phyloP scores from a whole-genome alignment of 768 basidiomycete species.

The Mycena galericulata region DNA sequence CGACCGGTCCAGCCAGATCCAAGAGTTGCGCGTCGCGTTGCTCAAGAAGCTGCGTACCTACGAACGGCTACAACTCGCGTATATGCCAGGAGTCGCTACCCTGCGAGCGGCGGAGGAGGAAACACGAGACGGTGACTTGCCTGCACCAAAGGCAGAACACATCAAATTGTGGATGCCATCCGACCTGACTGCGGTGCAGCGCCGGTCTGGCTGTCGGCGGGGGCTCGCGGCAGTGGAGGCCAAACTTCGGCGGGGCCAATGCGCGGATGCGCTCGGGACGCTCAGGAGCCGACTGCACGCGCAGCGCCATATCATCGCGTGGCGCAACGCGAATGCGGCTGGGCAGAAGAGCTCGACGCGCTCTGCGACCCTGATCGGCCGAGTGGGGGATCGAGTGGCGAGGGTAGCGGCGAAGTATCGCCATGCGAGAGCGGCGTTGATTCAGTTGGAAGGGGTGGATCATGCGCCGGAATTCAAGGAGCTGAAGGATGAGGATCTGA shows the following conservation, averaged over 20 bases:
- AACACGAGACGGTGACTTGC: too few relatives aligned
- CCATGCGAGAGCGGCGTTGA: neutral
- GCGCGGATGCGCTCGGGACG: neutral
- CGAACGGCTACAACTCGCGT: too few relatives aligned
- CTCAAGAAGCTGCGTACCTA: neutral
- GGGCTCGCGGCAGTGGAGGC: constrained; percentile 16
- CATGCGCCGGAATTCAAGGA: constrained; percentile 15
- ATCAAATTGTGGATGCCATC: too few relatives aligned
- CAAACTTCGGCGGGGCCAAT: constrained; percentile 12
- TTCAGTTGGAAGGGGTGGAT: neutral
- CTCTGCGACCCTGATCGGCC: constrained; percentile 12
- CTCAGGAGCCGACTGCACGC: constrained; percentile 22
- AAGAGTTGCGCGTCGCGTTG: neutral
- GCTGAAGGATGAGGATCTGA: neutral
- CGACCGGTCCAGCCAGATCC: constrained; percentile 5
- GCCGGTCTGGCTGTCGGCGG: too few relatives aligned
- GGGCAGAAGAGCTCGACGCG: constrained; percentile 18
- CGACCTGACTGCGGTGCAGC: neutral
- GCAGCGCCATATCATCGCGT: too few relatives aligned
- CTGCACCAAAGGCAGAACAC: too few relatives aligned
- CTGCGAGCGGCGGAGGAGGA: too few relatives aligned
- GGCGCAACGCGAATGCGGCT: constrained; percentile 4
- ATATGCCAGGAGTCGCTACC: too few relatives aligned
- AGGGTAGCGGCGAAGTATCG: constrained; percentile 5
- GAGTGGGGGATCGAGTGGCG: constrained; percentile 3